Evolutionary conservation across 2,329 filamentous ascomycete genomes (phyloP).

Genomic region (Talaromyces piceae): DNA sequence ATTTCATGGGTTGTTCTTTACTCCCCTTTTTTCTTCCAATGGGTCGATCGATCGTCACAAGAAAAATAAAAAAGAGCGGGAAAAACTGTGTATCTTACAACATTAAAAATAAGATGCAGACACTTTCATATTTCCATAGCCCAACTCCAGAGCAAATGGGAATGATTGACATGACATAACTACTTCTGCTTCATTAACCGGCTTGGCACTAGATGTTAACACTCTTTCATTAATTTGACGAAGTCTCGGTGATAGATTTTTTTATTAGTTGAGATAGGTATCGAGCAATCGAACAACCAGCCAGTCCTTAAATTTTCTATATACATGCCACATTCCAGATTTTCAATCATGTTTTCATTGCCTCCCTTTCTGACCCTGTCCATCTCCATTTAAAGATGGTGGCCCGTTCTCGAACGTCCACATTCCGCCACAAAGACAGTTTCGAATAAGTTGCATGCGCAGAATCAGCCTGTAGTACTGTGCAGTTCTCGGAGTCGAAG

Average conservation of each 20-base stretch:
- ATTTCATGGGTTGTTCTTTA: constrained; percentile 19
- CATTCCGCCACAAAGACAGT: constrained; percentile 36
- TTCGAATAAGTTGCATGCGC: constrained; percentile 29
- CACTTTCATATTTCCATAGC: constrained; percentile 3
- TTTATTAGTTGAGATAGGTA: too few relatives aligned
- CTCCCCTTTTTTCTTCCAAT: constrained; percentile 24
- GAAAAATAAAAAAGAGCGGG: constrained; percentile 24
- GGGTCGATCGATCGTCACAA: too few relatives aligned
- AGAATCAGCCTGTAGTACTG: constrained; percentile 31
- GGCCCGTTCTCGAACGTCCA: constrained; percentile 28
- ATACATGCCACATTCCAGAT: neutral
- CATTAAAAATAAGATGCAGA: constrained; percentile 23
- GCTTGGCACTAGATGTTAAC: too few relatives aligned
- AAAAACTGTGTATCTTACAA: constrained; percentile 37
- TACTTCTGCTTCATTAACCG: constrained; percentile 14
- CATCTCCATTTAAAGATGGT: neutral
- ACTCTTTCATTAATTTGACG: too few relatives aligned
- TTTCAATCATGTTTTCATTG: neutral
- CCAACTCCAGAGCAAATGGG: constrained; percentile 21
- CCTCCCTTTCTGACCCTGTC: neutral
- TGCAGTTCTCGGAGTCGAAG: constrained; percentile 31
- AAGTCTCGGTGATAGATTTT: too few relatives aligned
- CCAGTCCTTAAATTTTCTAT: neutral
- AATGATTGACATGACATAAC: constrained; percentile 30
- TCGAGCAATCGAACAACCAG: too few relatives aligned